A percentile compares a stretch with the other conserved stretches of the same genome.
Evolutionary conservation across 805 yeast species (phyloP).

Genomic region (Dipodascopsis uninucleata): DNA sequence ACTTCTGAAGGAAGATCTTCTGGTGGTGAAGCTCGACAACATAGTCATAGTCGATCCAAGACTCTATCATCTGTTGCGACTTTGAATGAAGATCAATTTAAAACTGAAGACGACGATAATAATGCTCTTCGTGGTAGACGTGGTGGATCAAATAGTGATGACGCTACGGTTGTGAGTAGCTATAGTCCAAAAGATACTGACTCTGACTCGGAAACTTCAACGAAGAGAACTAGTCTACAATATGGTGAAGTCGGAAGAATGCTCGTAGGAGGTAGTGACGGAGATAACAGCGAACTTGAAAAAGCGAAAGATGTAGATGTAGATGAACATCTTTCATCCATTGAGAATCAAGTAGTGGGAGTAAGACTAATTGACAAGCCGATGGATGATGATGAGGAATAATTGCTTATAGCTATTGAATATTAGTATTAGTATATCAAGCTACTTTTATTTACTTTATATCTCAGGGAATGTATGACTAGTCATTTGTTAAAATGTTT

Average conservation of each 20-base stretch:
- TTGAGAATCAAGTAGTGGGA: conserved; percentile 8
- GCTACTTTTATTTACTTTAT: no score
- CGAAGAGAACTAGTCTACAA: conserved; percentile 1
- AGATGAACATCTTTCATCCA: conserved; percentile 4
- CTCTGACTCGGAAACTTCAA: conserved; percentile 1
- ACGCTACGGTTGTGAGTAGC: background rate
- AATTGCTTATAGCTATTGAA: no score
- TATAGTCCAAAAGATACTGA: background rate
- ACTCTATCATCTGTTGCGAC: background rate
- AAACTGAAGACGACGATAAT: background rate
- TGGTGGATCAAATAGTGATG: background rate
- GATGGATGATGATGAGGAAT: conserved; percentile 12
- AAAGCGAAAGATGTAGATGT: conserved; percentile 1
- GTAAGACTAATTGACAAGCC: conserved; percentile 18
- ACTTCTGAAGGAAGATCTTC: background rate
- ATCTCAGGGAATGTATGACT: no score
- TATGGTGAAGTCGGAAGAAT: conserved; percentile 7
- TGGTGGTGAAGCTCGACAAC: background rate
- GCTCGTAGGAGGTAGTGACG: conserved; percentile 10
- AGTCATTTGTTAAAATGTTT: no score
- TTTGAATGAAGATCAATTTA: background rate
- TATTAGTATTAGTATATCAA: no score
- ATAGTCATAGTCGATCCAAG: background rate
- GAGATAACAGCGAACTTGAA: conserved; percentile 1
- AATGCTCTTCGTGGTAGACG: background rate